A percentile compares a stretch with the other conserved stretches of the same genome.
phyloP scores from a whole-genome alignment of 106 monocot genomes.

The Dioscorea dumetorum region DNA sequence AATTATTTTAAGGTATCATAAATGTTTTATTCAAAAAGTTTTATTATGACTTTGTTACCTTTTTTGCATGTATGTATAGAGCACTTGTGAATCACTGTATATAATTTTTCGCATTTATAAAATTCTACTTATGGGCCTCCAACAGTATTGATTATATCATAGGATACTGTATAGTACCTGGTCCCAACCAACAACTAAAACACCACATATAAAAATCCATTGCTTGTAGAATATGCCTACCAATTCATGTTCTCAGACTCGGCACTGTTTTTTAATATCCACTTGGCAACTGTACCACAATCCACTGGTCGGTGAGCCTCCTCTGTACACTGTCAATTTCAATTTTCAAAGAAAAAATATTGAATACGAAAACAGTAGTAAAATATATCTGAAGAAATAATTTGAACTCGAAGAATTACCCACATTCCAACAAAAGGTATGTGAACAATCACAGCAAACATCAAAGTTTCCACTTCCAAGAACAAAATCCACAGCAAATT shows the following conservation, averaged over 20 bases:
- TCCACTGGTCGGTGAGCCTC: conserved; percentile 18
- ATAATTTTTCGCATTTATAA: neutral
- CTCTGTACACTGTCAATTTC: conserved; percentile 12
- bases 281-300: conserved; percentile 11
- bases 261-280: conserved; percentile 16
- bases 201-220: neutral
- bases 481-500: conserved; percentile 10
- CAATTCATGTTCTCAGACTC: conserved; percentile 20
- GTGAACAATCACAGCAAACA: conserved; percentile 9
- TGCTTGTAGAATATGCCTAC: neutral
- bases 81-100: neutral
- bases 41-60: neutral
- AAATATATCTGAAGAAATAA: no score
- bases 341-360: no score
- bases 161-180: no score
- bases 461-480: conserved; percentile 1
- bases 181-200: no score
- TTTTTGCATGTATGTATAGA: neutral
- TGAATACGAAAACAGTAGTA: no score
- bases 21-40: no score
- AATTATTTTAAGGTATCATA: no score
- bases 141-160: neutral
- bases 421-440: conserved; percentile 15
- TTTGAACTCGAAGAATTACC: no score
- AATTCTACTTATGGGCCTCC: neutral